These are phyloP conservation scores for Thamnidium elegans DNA, from an alignment of 192 early-diverging fungal species.

Conservation along the genomic window DNA sequence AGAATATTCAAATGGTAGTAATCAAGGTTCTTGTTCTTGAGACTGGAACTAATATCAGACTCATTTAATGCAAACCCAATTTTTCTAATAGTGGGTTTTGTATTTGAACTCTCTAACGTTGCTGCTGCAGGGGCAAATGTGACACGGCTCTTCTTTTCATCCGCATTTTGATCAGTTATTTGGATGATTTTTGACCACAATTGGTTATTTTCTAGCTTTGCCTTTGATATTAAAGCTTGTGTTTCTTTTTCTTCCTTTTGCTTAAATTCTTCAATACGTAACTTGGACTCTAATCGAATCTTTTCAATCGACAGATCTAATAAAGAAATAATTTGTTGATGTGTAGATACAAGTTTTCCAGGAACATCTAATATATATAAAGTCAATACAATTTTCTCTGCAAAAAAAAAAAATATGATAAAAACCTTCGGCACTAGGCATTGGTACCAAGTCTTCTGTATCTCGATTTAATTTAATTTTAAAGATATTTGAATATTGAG, in stretches of 20 bases:
- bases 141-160: background rate
- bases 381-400: no score
- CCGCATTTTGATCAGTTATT: background rate
- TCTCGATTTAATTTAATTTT: background rate
- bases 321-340: slow-evolving; percentile 3
- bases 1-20: background rate
- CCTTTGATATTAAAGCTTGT: background rate
- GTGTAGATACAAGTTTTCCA: slow-evolving; percentile 8
- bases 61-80: slow-evolving; percentile 3
- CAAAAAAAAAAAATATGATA: background rate
- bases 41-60: background rate
- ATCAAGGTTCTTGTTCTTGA: background rate
- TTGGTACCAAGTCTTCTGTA: background rate
- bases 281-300: slow-evolving; percentile 12
- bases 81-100: background rate
- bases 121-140: no score
- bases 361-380: background rate
- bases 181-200: slow-evolving; percentile 5
- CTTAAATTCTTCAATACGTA: slow-evolving; percentile 17
- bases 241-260: slow-evolving; percentile 3
- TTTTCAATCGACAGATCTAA: slow-evolving; percentile 14
- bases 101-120: no score
- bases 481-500: slow-evolving; percentile 8
- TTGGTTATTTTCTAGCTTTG: slow-evolving; percentile 11
- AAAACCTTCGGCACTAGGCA: background rate